Evolutionary conservation across 768 basidiomycete species (phyloP).

Genomic region (Clitopilus passeckerianus): DNA sequence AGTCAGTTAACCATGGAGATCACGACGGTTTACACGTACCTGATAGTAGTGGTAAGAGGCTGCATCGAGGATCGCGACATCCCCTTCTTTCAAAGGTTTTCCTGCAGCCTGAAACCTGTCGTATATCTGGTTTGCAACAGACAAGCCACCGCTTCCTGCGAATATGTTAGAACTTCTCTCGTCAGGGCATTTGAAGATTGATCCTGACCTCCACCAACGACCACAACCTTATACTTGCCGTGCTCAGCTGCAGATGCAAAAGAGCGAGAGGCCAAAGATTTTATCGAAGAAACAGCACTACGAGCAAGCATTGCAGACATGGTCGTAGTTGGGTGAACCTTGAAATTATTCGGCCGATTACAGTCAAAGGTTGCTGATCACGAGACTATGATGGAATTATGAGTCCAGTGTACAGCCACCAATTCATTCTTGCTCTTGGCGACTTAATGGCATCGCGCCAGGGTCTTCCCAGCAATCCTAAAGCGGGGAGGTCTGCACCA

Average conservation of each 20-base stretch:
- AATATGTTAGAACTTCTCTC: conserved; percentile 5
- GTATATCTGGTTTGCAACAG: conserved; percentile 85
- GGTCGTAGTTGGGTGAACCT: neutral
- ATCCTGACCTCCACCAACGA: conserved; percentile 79
- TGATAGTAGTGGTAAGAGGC: conserved; percentile 85
- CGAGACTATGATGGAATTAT: neutral
- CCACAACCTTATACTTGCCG: conserved; percentile 74
- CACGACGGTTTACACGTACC: conserved; percentile 27
- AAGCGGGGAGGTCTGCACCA: neutral
- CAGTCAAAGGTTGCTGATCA: neutral
- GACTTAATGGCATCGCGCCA: neutral
- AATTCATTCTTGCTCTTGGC: neutral
- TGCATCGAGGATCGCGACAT: conserved; percentile 83
- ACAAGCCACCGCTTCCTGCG: conserved; percentile 75
- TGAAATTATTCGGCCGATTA: neutral
- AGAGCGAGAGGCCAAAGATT: conserved; percentile 3
- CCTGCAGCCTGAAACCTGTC: conserved; percentile 70
- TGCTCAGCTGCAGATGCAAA: conserved; percentile 29
- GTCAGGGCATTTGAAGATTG: neutral
- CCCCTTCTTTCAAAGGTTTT: conserved; percentile 61
- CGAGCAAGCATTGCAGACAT: neutral
- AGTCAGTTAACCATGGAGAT: neutral
- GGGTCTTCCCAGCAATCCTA: neutral
- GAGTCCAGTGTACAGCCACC: neutral
- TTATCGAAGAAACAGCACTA: neutral